Base-by-base conservation (phyloP, 2,329 filamentous ascomycete species). In the Coniochaeta sp. region DNA sequence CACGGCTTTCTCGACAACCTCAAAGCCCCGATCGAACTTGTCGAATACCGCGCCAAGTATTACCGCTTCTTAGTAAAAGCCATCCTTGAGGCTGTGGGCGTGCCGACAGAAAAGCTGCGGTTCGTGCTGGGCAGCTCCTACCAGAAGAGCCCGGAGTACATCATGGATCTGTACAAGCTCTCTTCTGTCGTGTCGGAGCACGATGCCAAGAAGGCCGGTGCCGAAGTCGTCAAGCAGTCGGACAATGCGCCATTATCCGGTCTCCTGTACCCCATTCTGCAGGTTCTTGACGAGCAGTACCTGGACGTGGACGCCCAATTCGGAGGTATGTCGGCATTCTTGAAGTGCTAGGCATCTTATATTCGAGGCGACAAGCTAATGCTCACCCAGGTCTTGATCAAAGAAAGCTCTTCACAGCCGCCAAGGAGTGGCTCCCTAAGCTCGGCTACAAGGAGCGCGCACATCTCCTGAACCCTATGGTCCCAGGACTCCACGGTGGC, bases 181-280 rank as follows among this genome's bases (percentile, higher is more conserved):
- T 83, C 82, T 54, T 84, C 84, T 3, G 75, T 90, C 58, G 84
- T 89, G 5, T 88, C 87, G 16, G 86, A 92, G 75, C 86, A 93
- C 70, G 87, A 95, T 69, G 91, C 92, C 17, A 91, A 92, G 75
- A 95, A 91, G 75, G 93, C 93, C 0, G 93, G 93, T 42, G 90
- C 91, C 1, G 95, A 98, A 75, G 86, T 98, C 8, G 93, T 99
- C 65, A 98, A 98, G 81, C 92, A 98, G 78, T 86, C 89, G 3
- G 83, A 85, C 60, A 92, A 93, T 69, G 85, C 89, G 10, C 84
- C 89, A 3, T 72, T 96, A 59, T 86, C 83, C 60, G 90, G 90
- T 1, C 80, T 93, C 14, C 82, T 93, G 63, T 96, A 96, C 79
- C 90, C 91, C 1, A 80, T 96, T 55, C 87, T 99, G 75, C 95